Base-by-base conservation (phyloP, 2,329 filamentous ascomycete genomes). In the Cylindrodendrum hubeiense region DNA sequence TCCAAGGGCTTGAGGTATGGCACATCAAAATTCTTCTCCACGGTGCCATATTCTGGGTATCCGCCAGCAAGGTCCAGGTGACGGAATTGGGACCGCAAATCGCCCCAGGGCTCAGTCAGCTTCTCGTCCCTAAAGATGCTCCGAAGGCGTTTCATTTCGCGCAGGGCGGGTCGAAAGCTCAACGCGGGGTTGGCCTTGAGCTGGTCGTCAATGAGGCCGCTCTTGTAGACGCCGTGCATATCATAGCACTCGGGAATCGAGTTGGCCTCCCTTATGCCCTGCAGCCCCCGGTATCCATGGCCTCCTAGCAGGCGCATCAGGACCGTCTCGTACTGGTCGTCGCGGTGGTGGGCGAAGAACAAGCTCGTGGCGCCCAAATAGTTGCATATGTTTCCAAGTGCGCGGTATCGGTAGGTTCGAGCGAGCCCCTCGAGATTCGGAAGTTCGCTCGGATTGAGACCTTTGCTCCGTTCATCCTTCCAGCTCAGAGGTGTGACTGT, bases 291-390 rank as follows among this genome's bases (percentile, higher is more conserved):
- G n/a, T 88, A 87, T 3, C 87, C 82, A 72, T 93, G 91, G 0
- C 91, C 90, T 3, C 84, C 83, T 9, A 91, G 79, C 37, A 98
- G 79, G 44, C 96, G 88, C 90, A 94, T 92, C 52, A 98, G 80
- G 4, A 97, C 85, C 0, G 95, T 98, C 81, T 99, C 96, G 60
- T 94, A 92, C 75, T 96, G 93, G 74, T 99, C 96, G 74, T 98
- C 95, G 67, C 87, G 84, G 77, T 99, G 96, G 76, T 99, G 96
- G 4, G 91, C 96, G 28, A 97, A 82, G 41, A 98, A 86, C 2
- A 98, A 77, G 21, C 88, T 87, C 5, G 79, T 80, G 4, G 92
- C 87, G 0, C 80, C 76, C 6, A 81, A 71, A 1, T 80, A 76
- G 17, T 79, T 78, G 76, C 92, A 94, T 8, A 85, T 84, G 15